Percentiles rank a stretch among this genome's conserved stretches.
phyloP scores from a whole-genome alignment of 306 rosid species.

The Malus domestica region DNA sequence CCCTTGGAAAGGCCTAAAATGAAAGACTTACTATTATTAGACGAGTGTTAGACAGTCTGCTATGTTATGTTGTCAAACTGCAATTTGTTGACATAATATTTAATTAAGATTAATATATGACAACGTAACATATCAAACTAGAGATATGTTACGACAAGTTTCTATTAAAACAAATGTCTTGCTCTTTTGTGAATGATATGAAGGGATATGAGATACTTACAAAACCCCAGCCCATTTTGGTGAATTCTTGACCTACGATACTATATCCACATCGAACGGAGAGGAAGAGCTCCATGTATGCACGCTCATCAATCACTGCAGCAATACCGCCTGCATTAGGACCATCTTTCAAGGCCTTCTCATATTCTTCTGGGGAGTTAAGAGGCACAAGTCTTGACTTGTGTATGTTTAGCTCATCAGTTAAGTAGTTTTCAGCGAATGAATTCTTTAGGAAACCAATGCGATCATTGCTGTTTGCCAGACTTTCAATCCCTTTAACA shows the following conservation, averaged over 20 bases:
- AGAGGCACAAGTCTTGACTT: conserved; percentile 29
- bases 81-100: no score
- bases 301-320: conserved; percentile 61
- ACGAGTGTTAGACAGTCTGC: no score
- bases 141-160: no score
- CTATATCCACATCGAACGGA: conserved; percentile 48
- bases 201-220: conserved; percentile 32
- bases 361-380: conserved; percentile 15
- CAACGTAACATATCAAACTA: no score
- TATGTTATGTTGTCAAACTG: no score
- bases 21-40: no score
- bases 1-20: conserved; percentile 60
- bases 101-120: no score
- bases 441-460: conserved; percentile 49
- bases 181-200: background rate
- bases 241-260: conserved; percentile 60
- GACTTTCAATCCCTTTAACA: conserved; percentile 59
- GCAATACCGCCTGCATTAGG: conserved; percentile 54
- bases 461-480: conserved; percentile 38
- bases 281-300: conserved; percentile 64
- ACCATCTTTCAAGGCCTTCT: conserved; percentile 44
- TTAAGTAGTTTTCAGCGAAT: conserved; percentile 37
- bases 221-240: conserved; percentile 75
- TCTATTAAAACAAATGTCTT: no score
- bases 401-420: conserved; percentile 40